These are phyloP conservation scores for Phragmites australis DNA, from an alignment of 176 grass and related monocot species.

Conservation along the genomic window DNA sequence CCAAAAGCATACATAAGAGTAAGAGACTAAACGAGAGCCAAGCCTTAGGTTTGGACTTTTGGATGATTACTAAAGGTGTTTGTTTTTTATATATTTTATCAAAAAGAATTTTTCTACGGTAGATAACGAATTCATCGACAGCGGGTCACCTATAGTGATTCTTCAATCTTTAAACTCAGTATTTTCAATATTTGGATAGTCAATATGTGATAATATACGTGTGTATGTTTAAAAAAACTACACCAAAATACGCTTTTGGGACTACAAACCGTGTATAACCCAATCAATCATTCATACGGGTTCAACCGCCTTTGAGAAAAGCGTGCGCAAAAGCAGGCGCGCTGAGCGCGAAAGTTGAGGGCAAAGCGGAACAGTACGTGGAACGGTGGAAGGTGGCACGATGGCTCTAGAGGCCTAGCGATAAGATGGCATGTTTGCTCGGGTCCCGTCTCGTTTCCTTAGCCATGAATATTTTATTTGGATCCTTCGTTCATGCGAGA, in stretches of 20 bases:
- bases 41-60: no score
- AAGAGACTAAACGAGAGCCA: no score
- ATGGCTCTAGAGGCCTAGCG: background rate
- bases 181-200: no score
- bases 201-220: no score
- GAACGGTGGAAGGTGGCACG: conserved; percentile 38
- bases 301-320: conserved; percentile 13
- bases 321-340: conserved; percentile 37
- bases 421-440: conserved; percentile 5
- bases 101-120: no score
- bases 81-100: no score
- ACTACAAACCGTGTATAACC: background rate
- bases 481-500: background rate
- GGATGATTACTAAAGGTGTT: no score
- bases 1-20: no score
- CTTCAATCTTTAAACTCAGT: no score
- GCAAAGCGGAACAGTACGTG: background rate
- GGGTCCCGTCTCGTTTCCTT: conserved; percentile 5
- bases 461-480: conserved; percentile 6
- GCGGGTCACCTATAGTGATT: no score
- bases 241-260: background rate
- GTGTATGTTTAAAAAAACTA: no score
- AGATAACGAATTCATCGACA: no score
- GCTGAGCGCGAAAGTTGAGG: conserved; percentile 18
- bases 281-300: background rate